Percentiles rank a stretch among this genome's conserved stretches.
Conservation (phyloP, 768 basidiomycete genomes). For the Boletus reticuloceps region DNA sequence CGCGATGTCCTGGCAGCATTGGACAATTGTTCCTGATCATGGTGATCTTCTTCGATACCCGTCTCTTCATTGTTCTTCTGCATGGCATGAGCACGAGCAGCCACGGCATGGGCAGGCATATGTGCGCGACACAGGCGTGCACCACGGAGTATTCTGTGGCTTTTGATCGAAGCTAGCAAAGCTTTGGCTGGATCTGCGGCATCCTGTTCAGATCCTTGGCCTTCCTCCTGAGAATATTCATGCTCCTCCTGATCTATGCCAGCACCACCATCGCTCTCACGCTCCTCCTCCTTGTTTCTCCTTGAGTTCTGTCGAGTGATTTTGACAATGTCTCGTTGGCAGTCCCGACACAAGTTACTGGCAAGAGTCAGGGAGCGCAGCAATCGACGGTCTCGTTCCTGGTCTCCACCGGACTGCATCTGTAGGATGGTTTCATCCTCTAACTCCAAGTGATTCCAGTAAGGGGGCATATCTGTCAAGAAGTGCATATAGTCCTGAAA, state of each 20-base stretch:
- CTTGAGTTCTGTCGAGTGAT: no score
- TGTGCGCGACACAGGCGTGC: background rate
- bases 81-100: no score
- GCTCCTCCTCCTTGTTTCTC: no score
- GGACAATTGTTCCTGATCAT: background rate
- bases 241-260: no score
- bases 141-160: background rate
- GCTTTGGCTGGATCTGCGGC: no score
- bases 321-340: background rate
- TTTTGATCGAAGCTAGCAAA: background rate
- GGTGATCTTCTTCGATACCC: no score
- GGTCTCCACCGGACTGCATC: background rate
- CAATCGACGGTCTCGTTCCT: background rate
- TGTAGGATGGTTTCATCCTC: background rate
- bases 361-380: background rate
- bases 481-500: conserved; percentile 1
- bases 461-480: background rate
- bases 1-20: background rate
- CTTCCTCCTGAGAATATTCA: no score
- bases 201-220: no score
- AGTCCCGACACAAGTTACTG: background rate
- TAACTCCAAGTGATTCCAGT: background rate
- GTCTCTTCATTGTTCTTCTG: no score
- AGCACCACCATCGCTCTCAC: no score
- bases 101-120: no score